Base-by-base conservation (phyloP, 768 basidiomycete species). In the Agrocybe chaxingu region DNA sequence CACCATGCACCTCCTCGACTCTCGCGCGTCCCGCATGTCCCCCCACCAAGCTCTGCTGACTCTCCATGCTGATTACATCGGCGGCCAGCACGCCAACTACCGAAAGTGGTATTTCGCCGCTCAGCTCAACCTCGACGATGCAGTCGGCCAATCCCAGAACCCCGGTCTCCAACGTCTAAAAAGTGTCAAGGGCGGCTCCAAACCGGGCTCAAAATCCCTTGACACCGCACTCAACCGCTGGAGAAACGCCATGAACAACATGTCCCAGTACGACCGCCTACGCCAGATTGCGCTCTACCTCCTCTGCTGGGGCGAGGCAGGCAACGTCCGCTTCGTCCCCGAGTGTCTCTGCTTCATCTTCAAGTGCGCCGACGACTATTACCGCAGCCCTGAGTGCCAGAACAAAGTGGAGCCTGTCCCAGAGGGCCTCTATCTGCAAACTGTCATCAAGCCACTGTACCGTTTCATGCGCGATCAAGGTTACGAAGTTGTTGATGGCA, bases 91-190 rank as follows among this genome's bases (percentile, higher is more conserved):
- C 64, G 97, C 97, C 59, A 98, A 98, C 75, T 98, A 98, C 69
- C 89, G 97, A 67, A 98, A 98, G 70, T 98, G 97, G 97, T 99
- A 99, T 67, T 99, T 98, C 67, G 97, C 97, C 34, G 94, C 96
- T 9, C 97, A 99, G 66, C 89, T 99, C 67, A 96, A 98, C 67
- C 87, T 99, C 50, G 97, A 99, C 72, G 97, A 99, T 62, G 96
- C 96, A 29, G 94, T 98, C 52, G 97, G 97, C 42, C 88, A 93
- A 58, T 83, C 87, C 7, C 89, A 96, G 64, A 97, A 98, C 68
- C 92, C 92, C 9, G 94, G 94, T 55, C 79, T 97, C 19, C 85
- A 92, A 52, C 88, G 94, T 13, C 81, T 95, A 42, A 88, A 87
- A 63, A 89, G 86, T 42, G 87, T 94, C 58, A 89, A 90, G 56